phyloP scores from a whole-genome alignment of 225 moss, liverwort and hornwort species.

The Sphagnum contortum region DNA sequence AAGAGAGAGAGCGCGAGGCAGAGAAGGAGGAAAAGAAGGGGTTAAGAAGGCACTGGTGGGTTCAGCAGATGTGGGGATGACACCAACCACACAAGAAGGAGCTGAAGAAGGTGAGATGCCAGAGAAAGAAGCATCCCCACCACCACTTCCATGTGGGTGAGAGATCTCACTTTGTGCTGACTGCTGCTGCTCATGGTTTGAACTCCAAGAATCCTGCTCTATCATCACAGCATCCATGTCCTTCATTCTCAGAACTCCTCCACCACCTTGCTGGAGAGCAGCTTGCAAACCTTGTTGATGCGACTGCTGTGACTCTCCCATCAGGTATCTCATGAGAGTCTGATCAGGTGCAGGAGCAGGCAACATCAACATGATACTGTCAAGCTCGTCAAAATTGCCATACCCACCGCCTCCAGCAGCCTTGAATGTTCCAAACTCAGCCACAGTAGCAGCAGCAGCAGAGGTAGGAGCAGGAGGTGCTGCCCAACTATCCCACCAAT shows the following conservation, averaged over 20 bases:
- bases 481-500: conserved; percentile 25
- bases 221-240: conserved; percentile 17
- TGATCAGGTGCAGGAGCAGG: conserved; percentile 12
- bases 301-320: conserved; percentile 14
- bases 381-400: conserved; percentile 16
- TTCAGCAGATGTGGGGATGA: too few species aligned
- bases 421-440: conserved; percentile 18
- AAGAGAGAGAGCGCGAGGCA: conserved; percentile 17
- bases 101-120: conserved; percentile 3
- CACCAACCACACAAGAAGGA: too few species aligned
- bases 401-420: neutral
- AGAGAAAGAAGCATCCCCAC: conserved; percentile 7
- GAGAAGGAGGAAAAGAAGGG: too few species aligned
- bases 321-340: conserved; percentile 23
- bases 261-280: neutral
- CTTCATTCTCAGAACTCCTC: neutral
- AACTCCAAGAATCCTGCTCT: conserved; percentile 40
- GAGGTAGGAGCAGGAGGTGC: conserved; percentile 13
- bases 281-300: too few species aligned
- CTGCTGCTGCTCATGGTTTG: conserved; percentile 21
- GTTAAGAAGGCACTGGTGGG: too few species aligned
- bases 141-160: conserved; percentile 1
- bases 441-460: conserved; percentile 8
- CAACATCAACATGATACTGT: conserved; percentile 14
- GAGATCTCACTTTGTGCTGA: conserved; percentile 3